Percentiles rank a stretch among this genome's conserved stretches.
Conservation (phyloP, 441 rosid species). For the Adansonia gregorii region DNA sequence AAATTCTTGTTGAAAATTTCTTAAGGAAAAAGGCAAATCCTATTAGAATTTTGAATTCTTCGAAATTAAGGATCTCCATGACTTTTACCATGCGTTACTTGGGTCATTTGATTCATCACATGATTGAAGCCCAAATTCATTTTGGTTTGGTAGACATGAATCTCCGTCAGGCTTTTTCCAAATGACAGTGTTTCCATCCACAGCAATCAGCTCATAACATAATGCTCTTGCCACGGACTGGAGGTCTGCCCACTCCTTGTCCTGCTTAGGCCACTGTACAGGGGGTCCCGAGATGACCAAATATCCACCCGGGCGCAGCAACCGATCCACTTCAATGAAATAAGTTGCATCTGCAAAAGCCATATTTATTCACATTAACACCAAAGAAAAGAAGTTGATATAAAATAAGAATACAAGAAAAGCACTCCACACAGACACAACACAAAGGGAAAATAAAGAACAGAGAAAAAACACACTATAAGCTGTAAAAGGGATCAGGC, state of each 20-base stretch:
- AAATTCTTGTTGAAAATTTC: conserved; percentile 15
- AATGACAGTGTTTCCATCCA: conserved; percentile 94
- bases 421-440: neutral
- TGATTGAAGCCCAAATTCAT: conserved; percentile 80
- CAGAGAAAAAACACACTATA: conserved; percentile 61
- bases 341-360: conserved; percentile 83
- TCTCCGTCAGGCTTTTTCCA: conserved; percentile 94
- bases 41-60: conserved; percentile 14
- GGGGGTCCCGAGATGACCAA: conserved; percentile 98
- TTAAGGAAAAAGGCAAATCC: neutral
- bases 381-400: conserved; percentile 7
- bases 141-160: conserved; percentile 76
- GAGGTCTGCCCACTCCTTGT: conserved; percentile 99
- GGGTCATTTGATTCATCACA: conserved; percentile 82
- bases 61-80: conserved; percentile 26
- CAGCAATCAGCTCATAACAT: conserved; percentile 89
- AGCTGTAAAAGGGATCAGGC: conserved; percentile 92
- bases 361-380: conserved; percentile 31
- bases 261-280: conserved; percentile 97
- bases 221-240: conserved; percentile 91
- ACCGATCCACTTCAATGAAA: conserved; percentile 88
- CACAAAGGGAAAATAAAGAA: neutral
- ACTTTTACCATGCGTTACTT: conserved; percentile 76
- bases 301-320: conserved; percentile 94
- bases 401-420: conserved; percentile 14